Evolutionary conservation across 2,329 filamentous ascomycete genomes (phyloP).

Genomic region (Xylariales sp.): DNA sequence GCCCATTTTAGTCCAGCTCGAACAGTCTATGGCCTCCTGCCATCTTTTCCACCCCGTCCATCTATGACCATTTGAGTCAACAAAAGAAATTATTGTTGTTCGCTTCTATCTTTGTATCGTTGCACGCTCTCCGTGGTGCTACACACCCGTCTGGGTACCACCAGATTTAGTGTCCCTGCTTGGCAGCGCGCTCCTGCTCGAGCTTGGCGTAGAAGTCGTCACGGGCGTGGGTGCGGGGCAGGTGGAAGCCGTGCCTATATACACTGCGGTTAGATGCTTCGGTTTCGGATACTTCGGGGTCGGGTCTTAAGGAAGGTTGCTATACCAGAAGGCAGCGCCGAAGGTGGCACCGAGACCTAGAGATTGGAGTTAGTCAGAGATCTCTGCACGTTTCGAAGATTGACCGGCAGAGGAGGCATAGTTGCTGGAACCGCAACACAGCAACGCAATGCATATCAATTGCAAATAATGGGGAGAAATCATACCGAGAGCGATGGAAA

Average conservation of each 20-base stretch:
- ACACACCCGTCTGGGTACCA: too few relatives aligned
- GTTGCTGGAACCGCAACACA: too few relatives aligned
- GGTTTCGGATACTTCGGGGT: not conserved
- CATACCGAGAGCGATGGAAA: slow-evolving; percentile 53
- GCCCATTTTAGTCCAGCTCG: slow-evolving; percentile 4
- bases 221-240: slow-evolving; percentile 54
- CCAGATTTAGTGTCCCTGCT: slow-evolving; percentile 14
- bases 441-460: too few relatives aligned
- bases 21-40: slow-evolving; percentile 1
- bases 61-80: slow-evolving; percentile 5
- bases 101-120: too few relatives aligned
- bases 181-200: slow-evolving; percentile 50
- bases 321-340: slow-evolving; percentile 56
- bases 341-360: slow-evolving; percentile 51
- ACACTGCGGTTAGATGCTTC: too few relatives aligned
- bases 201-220: slow-evolving; percentile 56
- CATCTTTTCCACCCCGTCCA: slow-evolving; percentile 1
- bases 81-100: slow-evolving; percentile 3
- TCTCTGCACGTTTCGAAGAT: too few relatives aligned
- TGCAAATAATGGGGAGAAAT: too few relatives aligned
- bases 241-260: slow-evolving; percentile 61
- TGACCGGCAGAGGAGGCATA: too few relatives aligned
- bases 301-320: slow-evolving; percentile 4
- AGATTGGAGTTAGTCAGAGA: slow-evolving; percentile 31
- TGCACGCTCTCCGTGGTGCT: too few relatives aligned